phyloP scores from a whole-genome alignment of 495 filamentous ascomycete genomes.

The Letharia columbiana region DNA sequence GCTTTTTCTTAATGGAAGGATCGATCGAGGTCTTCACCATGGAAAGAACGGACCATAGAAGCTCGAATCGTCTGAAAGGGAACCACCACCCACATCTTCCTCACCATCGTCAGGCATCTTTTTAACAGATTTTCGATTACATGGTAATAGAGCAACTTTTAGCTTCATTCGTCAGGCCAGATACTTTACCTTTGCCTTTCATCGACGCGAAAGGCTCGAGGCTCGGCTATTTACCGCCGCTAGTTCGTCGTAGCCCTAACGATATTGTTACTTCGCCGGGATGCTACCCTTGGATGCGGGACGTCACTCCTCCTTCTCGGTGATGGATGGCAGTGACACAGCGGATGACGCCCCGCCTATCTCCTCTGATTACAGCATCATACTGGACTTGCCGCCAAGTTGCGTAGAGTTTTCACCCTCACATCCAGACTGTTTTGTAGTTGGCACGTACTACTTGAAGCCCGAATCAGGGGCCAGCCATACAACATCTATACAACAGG shows the following conservation, averaged over 20 bases:
- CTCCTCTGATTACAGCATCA: constrained; percentile 2
- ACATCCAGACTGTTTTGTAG: constrained; percentile 57
- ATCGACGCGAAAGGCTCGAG: neutral
- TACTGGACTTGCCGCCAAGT: constrained; percentile 58
- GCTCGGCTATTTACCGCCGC: neutral
- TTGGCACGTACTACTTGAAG: constrained; percentile 81
- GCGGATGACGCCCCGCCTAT: neutral
- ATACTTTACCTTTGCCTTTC: neutral
- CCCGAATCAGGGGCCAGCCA: constrained; percentile 30
- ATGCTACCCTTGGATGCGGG: neutral
- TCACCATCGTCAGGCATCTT: constrained; percentile 1
- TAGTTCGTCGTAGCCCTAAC: neutral
- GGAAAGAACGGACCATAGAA: constrained; percentile 51
- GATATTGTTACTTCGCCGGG: neutral
- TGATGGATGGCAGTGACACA: neutral
- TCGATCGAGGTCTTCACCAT: neutral
- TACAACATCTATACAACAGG: constrained; percentile 23
- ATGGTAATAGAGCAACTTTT: neutral
- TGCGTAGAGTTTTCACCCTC: constrained; percentile 73
- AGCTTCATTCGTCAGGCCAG: too few species aligned
- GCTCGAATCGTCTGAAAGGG: constrained; percentile 59
- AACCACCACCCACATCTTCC: constrained; percentile 5
- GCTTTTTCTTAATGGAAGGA: constrained; percentile 20
- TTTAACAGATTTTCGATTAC: neutral
- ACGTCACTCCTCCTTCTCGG: neutral